These are phyloP conservation scores for Penicillium parvum DNA, from an alignment of 495 filamentous ascomycete genomes.

Conservation along the genomic window DNA sequence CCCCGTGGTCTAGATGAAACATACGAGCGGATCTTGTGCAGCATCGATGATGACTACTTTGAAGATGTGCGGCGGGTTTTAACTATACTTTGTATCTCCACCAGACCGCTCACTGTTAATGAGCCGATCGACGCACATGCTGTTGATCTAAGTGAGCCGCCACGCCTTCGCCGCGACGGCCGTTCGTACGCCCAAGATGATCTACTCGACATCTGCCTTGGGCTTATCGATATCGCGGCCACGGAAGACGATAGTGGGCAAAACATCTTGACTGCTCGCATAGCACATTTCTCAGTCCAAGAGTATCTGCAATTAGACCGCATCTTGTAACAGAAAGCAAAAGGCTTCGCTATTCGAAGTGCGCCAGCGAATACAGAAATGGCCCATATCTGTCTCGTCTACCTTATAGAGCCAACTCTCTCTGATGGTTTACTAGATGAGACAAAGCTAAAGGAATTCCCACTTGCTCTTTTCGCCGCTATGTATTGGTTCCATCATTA, in stretches of 20 bases:
- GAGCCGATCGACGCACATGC: slow-evolving; percentile 29
- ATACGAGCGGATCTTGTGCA: slow-evolving; percentile 31
- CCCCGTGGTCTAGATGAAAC: slow-evolving; percentile 32
- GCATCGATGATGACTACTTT: slow-evolving; percentile 18
- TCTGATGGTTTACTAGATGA: slow-evolving; percentile 3
- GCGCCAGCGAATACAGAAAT: slow-evolving; percentile 23
- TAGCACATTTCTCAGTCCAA: slow-evolving; percentile 38
- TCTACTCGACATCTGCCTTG: slow-evolving; percentile 25
- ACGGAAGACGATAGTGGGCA: background rate
- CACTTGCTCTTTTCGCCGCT: slow-evolving; percentile 25
- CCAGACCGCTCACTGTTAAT: slow-evolving; percentile 21
- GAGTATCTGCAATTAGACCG: slow-evolving; percentile 37
- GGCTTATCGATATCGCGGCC: slow-evolving; percentile 24
- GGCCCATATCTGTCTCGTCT: slow-evolving; percentile 27
- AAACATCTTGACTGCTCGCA: slow-evolving; percentile 11
- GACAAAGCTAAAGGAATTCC: slow-evolving; percentile 12
- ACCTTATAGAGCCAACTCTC: slow-evolving; percentile 25
- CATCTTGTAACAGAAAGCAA: slow-evolving; percentile 21
- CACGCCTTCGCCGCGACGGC: slow-evolving; percentile 16
- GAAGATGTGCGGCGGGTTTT: slow-evolving; percentile 26
- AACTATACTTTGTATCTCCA: slow-evolving; percentile 28
- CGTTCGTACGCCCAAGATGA: slow-evolving; percentile 18
- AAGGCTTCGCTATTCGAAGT: slow-evolving; percentile 17
- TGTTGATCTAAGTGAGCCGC: slow-evolving; percentile 19
- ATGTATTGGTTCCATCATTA: slow-evolving; percentile 24